These are phyloP conservation scores for Eucalyptus melliodora DNA, from an alignment of 345 rosid genomes.

Conservation along the genomic window DNA sequence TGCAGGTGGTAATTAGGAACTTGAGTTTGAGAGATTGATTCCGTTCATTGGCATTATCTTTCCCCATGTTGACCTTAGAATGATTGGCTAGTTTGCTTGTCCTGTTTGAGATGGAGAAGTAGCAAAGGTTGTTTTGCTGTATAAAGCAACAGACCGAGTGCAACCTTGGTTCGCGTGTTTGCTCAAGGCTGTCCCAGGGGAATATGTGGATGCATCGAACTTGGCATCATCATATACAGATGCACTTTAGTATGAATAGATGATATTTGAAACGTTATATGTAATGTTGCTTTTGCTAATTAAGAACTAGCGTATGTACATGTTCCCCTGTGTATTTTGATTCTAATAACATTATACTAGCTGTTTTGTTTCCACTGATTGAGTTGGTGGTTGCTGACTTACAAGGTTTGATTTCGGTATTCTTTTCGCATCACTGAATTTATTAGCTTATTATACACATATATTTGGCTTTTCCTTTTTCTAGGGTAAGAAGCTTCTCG, in stretches of 20 bases:
- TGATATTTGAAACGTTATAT: background rate
- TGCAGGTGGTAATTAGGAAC: background rate
- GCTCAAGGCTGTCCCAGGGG: background rate
- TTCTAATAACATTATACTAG: background rate
- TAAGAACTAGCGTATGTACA: background rate
- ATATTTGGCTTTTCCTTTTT: background rate
- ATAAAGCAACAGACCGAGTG: background rate
- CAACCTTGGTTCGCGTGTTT: background rate
- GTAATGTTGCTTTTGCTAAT: background rate
- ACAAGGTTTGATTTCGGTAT: background rate
- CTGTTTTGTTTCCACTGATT: background rate
- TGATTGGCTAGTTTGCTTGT: background rate
- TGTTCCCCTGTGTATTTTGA: background rate
- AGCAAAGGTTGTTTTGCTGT: background rate
- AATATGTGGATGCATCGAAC: background rate
- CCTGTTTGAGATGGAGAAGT: background rate
- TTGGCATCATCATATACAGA: background rate
- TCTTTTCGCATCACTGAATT: background rate
- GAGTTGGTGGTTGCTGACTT: background rate
- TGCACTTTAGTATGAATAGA: background rate
- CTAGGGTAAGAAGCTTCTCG: constrained; percentile 89
- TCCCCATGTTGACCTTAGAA: background rate
- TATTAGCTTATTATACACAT: background rate
- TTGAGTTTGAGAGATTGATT: background rate
- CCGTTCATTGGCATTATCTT: background rate